A percentile compares a stretch with the other conserved stretches of the same genome.
Conservation (phyloP, 331 rosid genomes). For the Saraca asoca region DNA sequence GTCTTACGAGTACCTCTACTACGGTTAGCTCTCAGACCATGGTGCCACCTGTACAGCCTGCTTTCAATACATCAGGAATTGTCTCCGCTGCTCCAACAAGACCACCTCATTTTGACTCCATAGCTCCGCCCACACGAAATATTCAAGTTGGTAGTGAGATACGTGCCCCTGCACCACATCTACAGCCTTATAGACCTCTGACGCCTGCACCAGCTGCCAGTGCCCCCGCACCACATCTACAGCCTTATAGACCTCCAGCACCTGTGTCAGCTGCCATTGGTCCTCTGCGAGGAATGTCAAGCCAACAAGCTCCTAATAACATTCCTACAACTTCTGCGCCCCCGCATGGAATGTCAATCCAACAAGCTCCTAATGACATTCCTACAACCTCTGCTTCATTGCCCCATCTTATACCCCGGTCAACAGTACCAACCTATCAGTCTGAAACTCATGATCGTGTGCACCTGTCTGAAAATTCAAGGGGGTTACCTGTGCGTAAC, state of each 20-base stretch:
- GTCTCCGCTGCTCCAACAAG: slow-evolving; percentile 42
- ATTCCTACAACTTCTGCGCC: not conserved
- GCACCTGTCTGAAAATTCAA: slow-evolving; percentile 30
- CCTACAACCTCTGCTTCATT: slow-evolving; percentile 31
- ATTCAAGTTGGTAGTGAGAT: slow-evolving; percentile 48
- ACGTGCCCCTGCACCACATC: slow-evolving; percentile 79
- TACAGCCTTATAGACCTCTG: slow-evolving; percentile 57
- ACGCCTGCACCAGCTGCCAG: slow-evolving; percentile 32
- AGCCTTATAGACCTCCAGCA: slow-evolving; percentile 54
- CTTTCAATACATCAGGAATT: slow-evolving; percentile 35
- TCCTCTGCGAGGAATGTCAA: not conserved
- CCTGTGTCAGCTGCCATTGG: slow-evolving; percentile 29
- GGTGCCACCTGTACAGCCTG: slow-evolving; percentile 38
- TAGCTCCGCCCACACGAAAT: slow-evolving; percentile 42
- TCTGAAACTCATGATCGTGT: slow-evolving; percentile 35
- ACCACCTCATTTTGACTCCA: slow-evolving; percentile 44
- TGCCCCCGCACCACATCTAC: slow-evolving; percentile 64
- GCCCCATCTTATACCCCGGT: slow-evolving; percentile 37
- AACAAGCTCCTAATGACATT: slow-evolving; percentile 38
- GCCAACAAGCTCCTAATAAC: too few relatives aligned
- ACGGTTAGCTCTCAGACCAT: slow-evolving; percentile 34
- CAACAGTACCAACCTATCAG: slow-evolving; percentile 27
- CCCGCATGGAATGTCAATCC: slow-evolving; percentile 41
- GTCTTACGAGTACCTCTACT: slow-evolving; percentile 43
- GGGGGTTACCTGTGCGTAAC: slow-evolving; percentile 35